Conservation (phyloP, 805 yeast species). For the Suhomyces prunicola region DNA sequence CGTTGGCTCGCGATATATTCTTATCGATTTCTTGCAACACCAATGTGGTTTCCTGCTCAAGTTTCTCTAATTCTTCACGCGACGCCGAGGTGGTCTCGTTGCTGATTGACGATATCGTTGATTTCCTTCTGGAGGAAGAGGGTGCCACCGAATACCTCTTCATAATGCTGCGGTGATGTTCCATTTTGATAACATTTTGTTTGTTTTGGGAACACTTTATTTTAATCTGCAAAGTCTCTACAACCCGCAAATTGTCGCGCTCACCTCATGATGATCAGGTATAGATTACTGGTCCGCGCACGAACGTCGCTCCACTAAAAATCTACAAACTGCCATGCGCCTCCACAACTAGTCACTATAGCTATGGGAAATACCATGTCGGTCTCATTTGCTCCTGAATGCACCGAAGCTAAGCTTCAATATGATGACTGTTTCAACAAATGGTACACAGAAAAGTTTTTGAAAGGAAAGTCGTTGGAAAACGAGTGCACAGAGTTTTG, state of each 20-base stretch:
- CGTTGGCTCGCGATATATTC: constrained; percentile 65
- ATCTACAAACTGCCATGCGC: neutral
- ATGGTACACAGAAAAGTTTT: constrained; percentile 90
- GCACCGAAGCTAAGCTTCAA: constrained; percentile 78
- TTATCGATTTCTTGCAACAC: constrained; percentile 77
- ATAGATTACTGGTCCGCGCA: neutral
- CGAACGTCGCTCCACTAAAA: neutral
- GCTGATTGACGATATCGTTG: constrained; percentile 16
- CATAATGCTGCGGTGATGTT: constrained; percentile 14
- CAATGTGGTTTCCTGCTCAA: constrained; percentile 78
- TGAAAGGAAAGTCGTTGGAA: constrained; percentile 50
- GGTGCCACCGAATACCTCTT: constrained; percentile 36
- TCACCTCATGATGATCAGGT: neutral
- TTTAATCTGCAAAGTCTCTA: neutral
- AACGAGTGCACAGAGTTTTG: constrained; percentile 92
- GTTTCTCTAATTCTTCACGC: constrained; percentile 47
- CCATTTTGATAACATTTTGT: neutral
- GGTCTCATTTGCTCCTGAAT: constrained; percentile 91
- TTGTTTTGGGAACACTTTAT: neutral
- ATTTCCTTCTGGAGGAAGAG: constrained; percentile 29
- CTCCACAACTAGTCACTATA: neutral
- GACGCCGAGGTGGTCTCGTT: constrained; percentile 11
- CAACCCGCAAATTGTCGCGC: neutral
- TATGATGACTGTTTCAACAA: constrained; percentile 92
- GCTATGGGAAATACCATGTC: constrained; percentile 49